phyloP scores from a whole-genome alignment of 208 protist genomes.

The Acanthamoeba healyi region DNA sequence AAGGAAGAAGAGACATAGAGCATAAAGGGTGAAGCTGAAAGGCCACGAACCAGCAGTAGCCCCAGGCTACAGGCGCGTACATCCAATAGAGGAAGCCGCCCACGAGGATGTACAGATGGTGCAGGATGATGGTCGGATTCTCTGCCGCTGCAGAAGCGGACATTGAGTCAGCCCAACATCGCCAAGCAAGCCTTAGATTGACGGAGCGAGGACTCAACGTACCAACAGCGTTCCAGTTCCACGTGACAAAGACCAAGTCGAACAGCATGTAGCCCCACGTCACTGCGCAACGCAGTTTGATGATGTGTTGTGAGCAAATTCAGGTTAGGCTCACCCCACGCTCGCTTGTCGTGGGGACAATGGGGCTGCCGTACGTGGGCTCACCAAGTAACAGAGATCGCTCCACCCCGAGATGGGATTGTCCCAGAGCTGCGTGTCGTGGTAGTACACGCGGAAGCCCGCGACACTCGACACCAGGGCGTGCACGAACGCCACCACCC shows the following conservation, averaged over 20 bases:
- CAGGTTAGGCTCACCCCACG: no score
- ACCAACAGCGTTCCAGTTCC: constrained; percentile 12
- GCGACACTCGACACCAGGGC: background rate
- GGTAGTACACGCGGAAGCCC: constrained; percentile 48
- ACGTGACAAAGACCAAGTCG: background rate
- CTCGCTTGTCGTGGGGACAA: no score
- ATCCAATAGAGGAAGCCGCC: background rate
- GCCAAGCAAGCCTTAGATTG: no score
- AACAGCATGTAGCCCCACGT: constrained; percentile 62
- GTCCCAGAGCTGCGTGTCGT: background rate
- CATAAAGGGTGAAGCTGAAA: background rate
- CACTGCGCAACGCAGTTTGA: background rate
- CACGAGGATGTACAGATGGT: constrained; percentile 28
- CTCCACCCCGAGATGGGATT: background rate
- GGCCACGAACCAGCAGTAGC: background rate
- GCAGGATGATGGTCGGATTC: background rate
- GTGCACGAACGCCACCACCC: constrained; percentile 38
- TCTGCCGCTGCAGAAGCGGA: background rate
- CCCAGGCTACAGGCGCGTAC: constrained; percentile 35
- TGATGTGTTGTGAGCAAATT: no score
- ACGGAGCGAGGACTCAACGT: no score
- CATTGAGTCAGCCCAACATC: no score
- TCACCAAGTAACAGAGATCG: constrained; percentile 52
- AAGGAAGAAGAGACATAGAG: background rate
- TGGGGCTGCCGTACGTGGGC: background rate